These are phyloP conservation scores for Abrus precatorius DNA, from an alignment of 306 rosid genomes.

Conservation along the genomic window DNA sequence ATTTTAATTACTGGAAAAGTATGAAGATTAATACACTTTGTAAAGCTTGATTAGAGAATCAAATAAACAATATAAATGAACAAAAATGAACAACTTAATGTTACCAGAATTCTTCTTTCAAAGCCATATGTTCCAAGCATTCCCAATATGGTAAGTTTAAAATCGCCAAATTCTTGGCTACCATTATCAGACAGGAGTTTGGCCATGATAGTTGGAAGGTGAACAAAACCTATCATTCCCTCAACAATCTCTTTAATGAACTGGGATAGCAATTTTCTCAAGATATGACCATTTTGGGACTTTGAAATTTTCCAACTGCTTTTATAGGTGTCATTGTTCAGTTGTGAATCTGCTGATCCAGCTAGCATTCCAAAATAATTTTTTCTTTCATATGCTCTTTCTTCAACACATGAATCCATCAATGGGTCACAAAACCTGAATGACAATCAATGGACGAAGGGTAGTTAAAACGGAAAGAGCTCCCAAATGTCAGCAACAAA, in stretches of 20 bases:
- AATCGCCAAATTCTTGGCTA: slow-evolving; percentile 95
- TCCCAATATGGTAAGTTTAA: slow-evolving; percentile 91
- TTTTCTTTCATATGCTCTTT: slow-evolving; percentile 56
- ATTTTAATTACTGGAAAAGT: slow-evolving; percentile 2
- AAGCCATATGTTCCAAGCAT: slow-evolving; percentile 96
- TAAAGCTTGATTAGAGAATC: slow-evolving; percentile 37
- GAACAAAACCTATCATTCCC: slow-evolving; percentile 96
- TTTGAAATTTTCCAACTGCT: slow-evolving; percentile 84
- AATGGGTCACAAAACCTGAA: slow-evolving; percentile 92
- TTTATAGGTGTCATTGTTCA: slow-evolving; percentile 58
- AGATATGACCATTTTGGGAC: slow-evolving; percentile 63
- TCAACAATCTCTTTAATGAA: slow-evolving; percentile 96
- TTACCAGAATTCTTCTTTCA: slow-evolving; percentile 98
- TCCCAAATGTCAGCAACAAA: neutral
- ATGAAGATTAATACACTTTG: slow-evolving; percentile 34
- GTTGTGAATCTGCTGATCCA: slow-evolving; percentile 57
- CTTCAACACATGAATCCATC: slow-evolving; percentile 65
- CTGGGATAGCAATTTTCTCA: slow-evolving; percentile 80
- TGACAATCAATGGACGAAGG: slow-evolving; percentile 35
- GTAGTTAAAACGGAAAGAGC: slow-evolving; percentile 34
- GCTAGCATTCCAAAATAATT: slow-evolving; percentile 51
- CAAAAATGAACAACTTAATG: slow-evolving; percentile 19
- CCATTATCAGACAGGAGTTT: slow-evolving; percentile 96
- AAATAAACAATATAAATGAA: slow-evolving; percentile 16
- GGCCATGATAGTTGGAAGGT: slow-evolving; percentile 93